Percentiles rank a stretch among this genome's conserved stretches.
Conservation (phyloP, 1,284 basidiomycete species). For the Paramarasmius palmivorus region DNA sequence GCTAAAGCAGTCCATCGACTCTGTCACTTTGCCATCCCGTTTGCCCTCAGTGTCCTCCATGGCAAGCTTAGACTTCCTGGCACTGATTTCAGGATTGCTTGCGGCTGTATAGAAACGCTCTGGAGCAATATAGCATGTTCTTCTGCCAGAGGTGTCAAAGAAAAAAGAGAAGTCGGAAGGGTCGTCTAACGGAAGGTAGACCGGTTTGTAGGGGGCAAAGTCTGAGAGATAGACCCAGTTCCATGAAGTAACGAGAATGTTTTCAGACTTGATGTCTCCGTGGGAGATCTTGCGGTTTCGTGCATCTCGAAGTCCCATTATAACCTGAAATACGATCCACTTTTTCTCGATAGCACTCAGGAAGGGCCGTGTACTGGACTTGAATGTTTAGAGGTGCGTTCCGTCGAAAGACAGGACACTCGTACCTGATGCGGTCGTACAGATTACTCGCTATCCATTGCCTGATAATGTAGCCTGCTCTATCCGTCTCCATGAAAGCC, state of each 20-base stretch:
- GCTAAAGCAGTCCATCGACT: conserved; percentile 98
- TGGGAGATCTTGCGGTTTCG: conserved; percentile 86
- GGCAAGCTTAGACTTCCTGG: conserved; percentile 54
- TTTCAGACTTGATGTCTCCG: conserved; percentile 98
- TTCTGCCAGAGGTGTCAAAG: conserved; percentile 92
- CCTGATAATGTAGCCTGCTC: conserved; percentile 92
- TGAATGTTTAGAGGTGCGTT: not conserved
- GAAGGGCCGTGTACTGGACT: conserved; percentile 89
- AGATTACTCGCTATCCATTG: conserved; percentile 96
- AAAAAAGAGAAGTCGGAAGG: conserved; percentile 98
- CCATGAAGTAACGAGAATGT: conserved; percentile 95
- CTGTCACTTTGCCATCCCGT: conserved; percentile 82
- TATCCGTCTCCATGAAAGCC: conserved; percentile 92
- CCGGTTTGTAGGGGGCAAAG: conserved; percentile 97
- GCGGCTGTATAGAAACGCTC: conserved; percentile 91
- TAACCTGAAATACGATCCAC: conserved; percentile 96
- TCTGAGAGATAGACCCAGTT: conserved; percentile 96
- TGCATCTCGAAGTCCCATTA: conserved; percentile 84
- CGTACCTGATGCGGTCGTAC: conserved; percentile 96
- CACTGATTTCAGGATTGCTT: conserved; percentile 67
- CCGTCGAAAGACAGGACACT: conserved; percentile 3
- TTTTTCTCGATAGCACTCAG: conserved; percentile 92
- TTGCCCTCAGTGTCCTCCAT: conserved; percentile 48
- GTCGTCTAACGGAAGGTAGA: conserved; percentile 93
- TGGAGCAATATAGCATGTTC: conserved; percentile 96